These are phyloP conservation scores for Leccinum griseonigrum DNA, from an alignment of 1,284 basidiomycete genomes.

Conservation along the genomic window DNA sequence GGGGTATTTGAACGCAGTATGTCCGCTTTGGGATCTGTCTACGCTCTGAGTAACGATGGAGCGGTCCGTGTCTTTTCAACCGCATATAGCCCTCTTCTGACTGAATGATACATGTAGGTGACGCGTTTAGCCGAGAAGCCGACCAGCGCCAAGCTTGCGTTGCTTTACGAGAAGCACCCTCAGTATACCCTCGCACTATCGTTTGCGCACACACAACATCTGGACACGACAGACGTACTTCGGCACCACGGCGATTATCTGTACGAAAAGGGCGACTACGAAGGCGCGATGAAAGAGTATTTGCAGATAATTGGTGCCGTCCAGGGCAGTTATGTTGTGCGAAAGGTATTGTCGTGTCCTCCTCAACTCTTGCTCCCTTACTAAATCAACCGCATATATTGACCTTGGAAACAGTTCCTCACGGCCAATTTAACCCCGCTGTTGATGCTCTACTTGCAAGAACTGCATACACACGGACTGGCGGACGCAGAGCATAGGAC, in stretches of 20 bases:
- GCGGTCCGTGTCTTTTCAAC: constrained; percentile 46
- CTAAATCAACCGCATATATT: background rate
- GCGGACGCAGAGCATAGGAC: constrained; percentile 98
- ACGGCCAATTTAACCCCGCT: constrained; percentile 96
- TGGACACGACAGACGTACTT: constrained; percentile 86
- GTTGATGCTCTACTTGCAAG: constrained; percentile 91
- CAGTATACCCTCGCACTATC: constrained; percentile 69
- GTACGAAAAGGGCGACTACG: constrained; percentile 90
- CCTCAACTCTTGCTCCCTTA: background rate
- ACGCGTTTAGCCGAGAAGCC: constrained; percentile 76
- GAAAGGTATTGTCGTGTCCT: constrained; percentile 62
- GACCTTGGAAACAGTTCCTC: constrained; percentile 66
- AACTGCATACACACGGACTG: constrained; percentile 84
- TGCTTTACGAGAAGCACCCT: constrained; percentile 75
- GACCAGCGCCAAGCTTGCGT: constrained; percentile 76
- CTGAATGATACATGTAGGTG: constrained; percentile 43
- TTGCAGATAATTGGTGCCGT: constrained; percentile 87
- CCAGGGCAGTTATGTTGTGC: constrained; percentile 94
- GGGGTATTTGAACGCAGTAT: constrained; percentile 72
- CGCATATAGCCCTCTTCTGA: no score
- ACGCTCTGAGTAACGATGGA: constrained; percentile 74
- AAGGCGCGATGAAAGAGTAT: constrained; percentile 91
- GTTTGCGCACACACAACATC: constrained; percentile 71
- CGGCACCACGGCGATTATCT: constrained; percentile 90
- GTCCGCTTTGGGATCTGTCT: constrained; percentile 81